These are phyloP conservation scores for Ceratobasidium sp. DNA, from an alignment of 1,284 basidiomycete species.

Conservation along the genomic window DNA sequence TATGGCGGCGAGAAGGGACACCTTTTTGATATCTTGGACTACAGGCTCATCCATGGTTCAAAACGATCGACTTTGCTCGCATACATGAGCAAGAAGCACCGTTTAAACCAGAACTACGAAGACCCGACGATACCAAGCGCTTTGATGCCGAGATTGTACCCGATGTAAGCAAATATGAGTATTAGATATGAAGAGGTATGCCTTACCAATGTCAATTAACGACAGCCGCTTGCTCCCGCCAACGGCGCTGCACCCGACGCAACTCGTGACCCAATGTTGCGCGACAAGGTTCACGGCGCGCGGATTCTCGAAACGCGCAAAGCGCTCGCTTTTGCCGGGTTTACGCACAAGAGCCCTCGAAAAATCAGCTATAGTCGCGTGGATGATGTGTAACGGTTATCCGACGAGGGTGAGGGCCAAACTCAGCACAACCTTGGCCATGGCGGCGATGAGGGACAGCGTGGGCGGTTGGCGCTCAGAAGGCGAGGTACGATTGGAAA, in stretches of 20 bases:
- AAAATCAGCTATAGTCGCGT: constrained; percentile 76
- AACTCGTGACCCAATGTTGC: constrained; percentile 87
- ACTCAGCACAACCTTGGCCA: constrained; percentile 12
- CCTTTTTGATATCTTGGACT: constrained; percentile 39
- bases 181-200: not conserved
- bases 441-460: constrained; percentile 60
- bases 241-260: constrained; percentile 84
- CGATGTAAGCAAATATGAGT: constrained; percentile 68
- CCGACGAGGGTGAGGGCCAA: not conserved
- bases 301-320: constrained; percentile 91
- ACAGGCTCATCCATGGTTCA: constrained; percentile 88
- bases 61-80: constrained; percentile 83
- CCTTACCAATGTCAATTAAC: constrained; percentile 19
- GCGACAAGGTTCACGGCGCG: constrained; percentile 83
- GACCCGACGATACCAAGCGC: constrained; percentile 86
- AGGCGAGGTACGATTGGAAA: constrained; percentile 64
- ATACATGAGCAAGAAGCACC: constrained; percentile 85
- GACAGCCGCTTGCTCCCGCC: constrained; percentile 85
- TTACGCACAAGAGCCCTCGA: constrained; percentile 87
- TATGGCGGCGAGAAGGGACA: constrained; percentile 40
- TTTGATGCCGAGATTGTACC: constrained; percentile 93
- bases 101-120: constrained; percentile 83
- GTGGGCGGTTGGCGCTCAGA: constrained; percentile 70
- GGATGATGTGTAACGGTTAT: constrained; percentile 63
- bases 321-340: constrained; percentile 87